Evolutionary conservation across 495 filamentous ascomycete genomes (phyloP).

Genomic region (Opeltia flavorubescens): DNA sequence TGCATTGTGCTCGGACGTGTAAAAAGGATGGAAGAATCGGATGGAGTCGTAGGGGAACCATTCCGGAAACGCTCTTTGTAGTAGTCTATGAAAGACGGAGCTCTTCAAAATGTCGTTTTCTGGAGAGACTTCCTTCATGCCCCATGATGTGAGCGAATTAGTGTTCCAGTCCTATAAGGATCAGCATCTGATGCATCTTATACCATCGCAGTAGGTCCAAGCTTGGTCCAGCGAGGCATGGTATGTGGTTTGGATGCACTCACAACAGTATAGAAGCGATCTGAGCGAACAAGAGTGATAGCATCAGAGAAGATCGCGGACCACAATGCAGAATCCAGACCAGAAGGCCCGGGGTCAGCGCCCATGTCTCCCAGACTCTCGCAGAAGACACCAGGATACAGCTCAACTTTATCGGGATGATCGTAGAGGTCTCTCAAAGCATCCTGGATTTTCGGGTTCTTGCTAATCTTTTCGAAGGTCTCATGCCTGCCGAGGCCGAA

Average conservation of each 20-base stretch:
- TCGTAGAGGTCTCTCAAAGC: constrained; percentile 23
- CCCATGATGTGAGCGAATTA: constrained; percentile 14
- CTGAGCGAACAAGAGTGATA: constrained; percentile 14
- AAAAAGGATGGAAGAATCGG: constrained; percentile 19
- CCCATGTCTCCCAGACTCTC: constrained; percentile 17
- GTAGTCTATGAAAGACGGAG: constrained; percentile 16
- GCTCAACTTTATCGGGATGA: constrained; percentile 28
- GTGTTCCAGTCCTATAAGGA: constrained; percentile 4
- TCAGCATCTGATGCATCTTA: constrained; percentile 1
- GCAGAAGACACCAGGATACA: constrained; percentile 27
- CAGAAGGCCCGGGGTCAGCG: constrained; percentile 15
- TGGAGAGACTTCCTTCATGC: constrained; percentile 14
- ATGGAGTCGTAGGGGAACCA: constrained; percentile 20
- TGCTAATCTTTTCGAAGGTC: constrained; percentile 27
- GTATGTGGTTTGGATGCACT: not conserved
- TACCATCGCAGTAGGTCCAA: not conserved
- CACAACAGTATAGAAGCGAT: constrained; percentile 16
- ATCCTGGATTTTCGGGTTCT: constrained; percentile 21
- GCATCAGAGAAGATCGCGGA: constrained; percentile 13
- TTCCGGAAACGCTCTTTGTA: constrained; percentile 19
- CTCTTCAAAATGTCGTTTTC: constrained; percentile 16
- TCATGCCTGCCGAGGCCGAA: constrained; percentile 20
- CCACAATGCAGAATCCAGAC: constrained; percentile 10
- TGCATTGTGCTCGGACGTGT: constrained; percentile 16
- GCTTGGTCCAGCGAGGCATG: not conserved